phyloP scores from a whole-genome alignment of 805 yeast genomes.

The Maudiozyma turicensis region DNA sequence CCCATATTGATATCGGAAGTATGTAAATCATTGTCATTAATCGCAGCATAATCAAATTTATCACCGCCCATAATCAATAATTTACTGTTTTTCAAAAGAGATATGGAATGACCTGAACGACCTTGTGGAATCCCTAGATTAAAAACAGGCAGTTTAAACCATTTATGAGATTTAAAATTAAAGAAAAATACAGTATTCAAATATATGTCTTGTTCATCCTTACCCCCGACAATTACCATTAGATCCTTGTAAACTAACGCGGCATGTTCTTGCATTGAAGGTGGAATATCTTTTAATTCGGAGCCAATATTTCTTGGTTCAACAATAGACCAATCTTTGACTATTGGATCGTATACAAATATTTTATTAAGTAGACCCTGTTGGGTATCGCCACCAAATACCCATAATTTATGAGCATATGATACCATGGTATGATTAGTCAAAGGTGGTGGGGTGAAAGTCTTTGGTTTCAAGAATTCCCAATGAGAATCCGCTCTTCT shows the following conservation, averaged over 20 bases:
- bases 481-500: conserved; percentile 76
- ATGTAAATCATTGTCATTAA: conserved; percentile 40
- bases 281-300: conserved; percentile 35
- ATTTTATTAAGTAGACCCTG: conserved; percentile 62
- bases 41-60: conserved; percentile 52
- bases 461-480: conserved; percentile 56
- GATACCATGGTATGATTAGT: conserved; percentile 87
- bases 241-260: conserved; percentile 69
- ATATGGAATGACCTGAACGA: conserved; percentile 84
- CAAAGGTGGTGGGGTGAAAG: conserved; percentile 57
- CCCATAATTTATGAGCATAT: conserved; percentile 64
- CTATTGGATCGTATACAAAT: conserved; percentile 67
- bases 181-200: conserved; percentile 62
- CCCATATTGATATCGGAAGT: conserved; percentile 45
- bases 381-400: conserved; percentile 89
- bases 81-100: conserved; percentile 58
- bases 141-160: conserved; percentile 52
- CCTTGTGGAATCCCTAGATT: conserved; percentile 55
- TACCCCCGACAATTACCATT: conserved; percentile 85
- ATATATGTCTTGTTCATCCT: conserved; percentile 60
- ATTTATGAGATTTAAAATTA: conserved; percentile 58
- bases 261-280: conserved; percentile 87
- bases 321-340: conserved; percentile 60
- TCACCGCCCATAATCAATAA: conserved; percentile 89
- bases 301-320: conserved; percentile 38